phyloP scores from a whole-genome alignment of 2,329 filamentous ascomycete species.

The Phialemonium atrogriseum region DNA sequence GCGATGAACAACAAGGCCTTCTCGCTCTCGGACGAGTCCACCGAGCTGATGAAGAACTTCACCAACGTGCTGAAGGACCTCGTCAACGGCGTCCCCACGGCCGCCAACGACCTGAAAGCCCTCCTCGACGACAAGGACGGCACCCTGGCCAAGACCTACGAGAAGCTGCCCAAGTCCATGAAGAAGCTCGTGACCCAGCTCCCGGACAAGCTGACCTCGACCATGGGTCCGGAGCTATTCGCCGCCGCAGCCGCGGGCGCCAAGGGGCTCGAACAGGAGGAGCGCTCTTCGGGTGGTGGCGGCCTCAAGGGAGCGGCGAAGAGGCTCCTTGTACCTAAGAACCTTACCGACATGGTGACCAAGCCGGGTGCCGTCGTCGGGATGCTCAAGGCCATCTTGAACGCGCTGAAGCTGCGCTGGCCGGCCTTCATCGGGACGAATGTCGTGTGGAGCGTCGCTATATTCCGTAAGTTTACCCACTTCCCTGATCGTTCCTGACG shows the following conservation, averaged over 20 bases:
- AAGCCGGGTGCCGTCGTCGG: conserved; percentile 81
- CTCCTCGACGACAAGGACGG: conserved; percentile 55
- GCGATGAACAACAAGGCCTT: conserved; percentile 82
- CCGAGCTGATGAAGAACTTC: conserved; percentile 75
- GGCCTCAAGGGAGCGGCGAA: conserved; percentile 43
- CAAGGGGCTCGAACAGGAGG: conserved; percentile 47
- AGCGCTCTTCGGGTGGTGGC: conserved; percentile 38
- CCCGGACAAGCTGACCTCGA: conserved; percentile 70
- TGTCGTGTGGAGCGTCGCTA: conserved; percentile 77
- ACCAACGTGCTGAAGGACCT: conserved; percentile 88
- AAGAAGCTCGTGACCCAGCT: conserved; percentile 81
- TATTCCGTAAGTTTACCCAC: conserved; percentile 62
- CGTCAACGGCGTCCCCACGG: conserved; percentile 85
- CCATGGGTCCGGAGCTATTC: conserved; percentile 72
- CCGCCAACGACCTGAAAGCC: conserved; percentile 73
- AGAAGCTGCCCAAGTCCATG: conserved; percentile 66
- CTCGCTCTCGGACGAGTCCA: conserved; percentile 74
- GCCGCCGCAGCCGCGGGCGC: conserved; percentile 71
- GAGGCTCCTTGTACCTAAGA: conserved; percentile 62
- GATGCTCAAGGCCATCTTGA: conserved; percentile 84
- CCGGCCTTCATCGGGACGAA: conserved; percentile 89
- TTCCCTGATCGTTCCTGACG: not conserved
- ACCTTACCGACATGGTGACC: conserved; percentile 69
- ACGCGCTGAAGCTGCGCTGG: conserved; percentile 78
- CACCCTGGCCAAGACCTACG: conserved; percentile 50